These are phyloP conservation scores for Xanthoceras sorbifolium DNA, from an alignment of 345 rosid species.

Conservation along the genomic window DNA sequence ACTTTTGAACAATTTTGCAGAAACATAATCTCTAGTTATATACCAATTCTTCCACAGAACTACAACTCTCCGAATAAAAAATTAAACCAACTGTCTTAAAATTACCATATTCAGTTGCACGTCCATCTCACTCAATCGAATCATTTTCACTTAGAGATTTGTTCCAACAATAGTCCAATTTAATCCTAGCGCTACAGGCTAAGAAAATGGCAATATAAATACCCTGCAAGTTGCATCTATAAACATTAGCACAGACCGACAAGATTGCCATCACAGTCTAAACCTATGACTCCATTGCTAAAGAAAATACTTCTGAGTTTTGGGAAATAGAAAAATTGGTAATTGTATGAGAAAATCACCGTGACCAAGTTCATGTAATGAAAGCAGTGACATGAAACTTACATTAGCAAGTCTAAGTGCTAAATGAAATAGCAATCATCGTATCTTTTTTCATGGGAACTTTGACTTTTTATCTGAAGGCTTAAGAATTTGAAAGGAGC, in stretches of 20 bases:
- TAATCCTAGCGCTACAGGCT: not conserved
- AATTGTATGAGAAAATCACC: not conserved
- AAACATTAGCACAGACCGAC: not conserved
- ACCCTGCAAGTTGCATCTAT: not conserved
- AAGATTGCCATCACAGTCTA: not conserved
- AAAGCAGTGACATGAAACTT: conserved; percentile 19
- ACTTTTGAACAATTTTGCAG: not conserved
- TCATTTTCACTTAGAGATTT: not conserved
- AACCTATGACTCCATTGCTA: not conserved
- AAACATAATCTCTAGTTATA: not conserved
- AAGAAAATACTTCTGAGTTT: not conserved
- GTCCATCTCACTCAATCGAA: not conserved
- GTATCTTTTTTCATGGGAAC: conserved; percentile 41
- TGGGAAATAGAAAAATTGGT: not conserved
- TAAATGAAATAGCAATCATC: conserved; percentile 16
- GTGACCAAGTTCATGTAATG: not conserved
- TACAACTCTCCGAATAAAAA: not conserved
- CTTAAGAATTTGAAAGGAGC: conserved; percentile 91
- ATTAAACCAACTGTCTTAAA: not conserved
- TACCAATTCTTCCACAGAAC: not conserved
- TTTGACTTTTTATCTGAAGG: conserved; percentile 58
- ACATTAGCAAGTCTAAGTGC: conserved; percentile 23
- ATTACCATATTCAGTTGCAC: not conserved
- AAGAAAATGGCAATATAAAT: not conserved
- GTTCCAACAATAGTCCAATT: not conserved